phyloP scores from a whole-genome alignment of 2,329 filamentous ascomycete species.

The Aspergillus intermedius region DNA sequence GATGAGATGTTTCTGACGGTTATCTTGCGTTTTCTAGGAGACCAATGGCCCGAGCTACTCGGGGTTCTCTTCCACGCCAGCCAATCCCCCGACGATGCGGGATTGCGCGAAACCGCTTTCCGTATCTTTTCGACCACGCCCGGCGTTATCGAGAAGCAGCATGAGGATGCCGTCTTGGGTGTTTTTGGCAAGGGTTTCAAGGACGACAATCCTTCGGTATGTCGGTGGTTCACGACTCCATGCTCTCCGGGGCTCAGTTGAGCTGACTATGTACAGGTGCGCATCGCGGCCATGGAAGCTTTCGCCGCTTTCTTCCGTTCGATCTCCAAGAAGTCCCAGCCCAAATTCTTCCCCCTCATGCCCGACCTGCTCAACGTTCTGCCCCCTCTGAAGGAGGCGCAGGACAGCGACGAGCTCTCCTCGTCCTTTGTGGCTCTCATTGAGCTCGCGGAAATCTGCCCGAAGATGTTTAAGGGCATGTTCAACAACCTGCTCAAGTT shows the following conservation, averaged over 20 bases:
- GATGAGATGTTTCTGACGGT: constrained; percentile 1
- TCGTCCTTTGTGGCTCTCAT: constrained; percentile 87
- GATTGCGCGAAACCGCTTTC: constrained; percentile 86
- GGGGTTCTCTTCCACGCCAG: constrained; percentile 82
- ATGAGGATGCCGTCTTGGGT: constrained; percentile 79
- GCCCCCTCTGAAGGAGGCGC: constrained; percentile 83
- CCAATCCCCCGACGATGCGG: constrained; percentile 74
- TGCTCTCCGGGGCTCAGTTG: not conserved
- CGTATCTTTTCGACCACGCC: constrained; percentile 93
- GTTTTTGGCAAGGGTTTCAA: constrained; percentile 91
- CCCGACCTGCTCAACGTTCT: constrained; percentile 91
- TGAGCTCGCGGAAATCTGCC: constrained; percentile 86
- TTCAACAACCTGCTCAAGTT: constrained; percentile 92
- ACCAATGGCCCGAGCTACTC: constrained; percentile 85
- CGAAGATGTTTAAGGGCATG: constrained; percentile 95
- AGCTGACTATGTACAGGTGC: constrained; percentile 53
- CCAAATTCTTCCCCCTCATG: constrained; percentile 80
- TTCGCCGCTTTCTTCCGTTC: constrained; percentile 95
- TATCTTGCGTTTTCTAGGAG: constrained; percentile 47
- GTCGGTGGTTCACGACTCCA: constrained; percentile 16
- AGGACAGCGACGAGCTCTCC: constrained; percentile 84
- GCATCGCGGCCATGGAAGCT: constrained; percentile 89
- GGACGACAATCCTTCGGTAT: constrained; percentile 72
- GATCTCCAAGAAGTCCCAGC: constrained; percentile 77
- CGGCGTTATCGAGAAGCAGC: constrained; percentile 90